Base-by-base conservation (phyloP, 306 rosid species). In the Cucumis cinereus region DNA sequence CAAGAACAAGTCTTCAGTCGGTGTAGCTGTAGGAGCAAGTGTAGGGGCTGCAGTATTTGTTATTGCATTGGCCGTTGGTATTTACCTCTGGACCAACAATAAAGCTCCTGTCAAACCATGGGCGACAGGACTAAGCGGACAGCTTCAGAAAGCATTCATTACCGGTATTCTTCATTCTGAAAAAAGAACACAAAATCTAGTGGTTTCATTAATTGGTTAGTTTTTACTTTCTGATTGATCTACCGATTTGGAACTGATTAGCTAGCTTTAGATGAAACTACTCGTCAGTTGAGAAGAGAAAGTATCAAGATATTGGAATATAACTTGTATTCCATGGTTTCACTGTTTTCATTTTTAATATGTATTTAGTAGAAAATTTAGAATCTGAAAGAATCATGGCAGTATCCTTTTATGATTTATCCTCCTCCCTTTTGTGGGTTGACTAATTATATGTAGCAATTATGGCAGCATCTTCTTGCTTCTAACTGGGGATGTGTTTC, bases 111-210 rank as follows among this genome's bases (percentile, higher is more conserved):
- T 92, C 67, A 90, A 83, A 80, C 99, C 99, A 73, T 92, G 99
- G 97, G 92, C 90, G 20, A 89, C 97, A 4, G 99, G 99, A 80
- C 82, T 94, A 83, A 94, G 97, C 5, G 97, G 97, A 81, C 99
- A 94, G 87, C 99, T 94, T 84, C 97, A 92, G 83, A 94, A 94
- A 79, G 99, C 95, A 77, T 89, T 94, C 55, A 86, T 94, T 56
- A 90, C 96, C 16, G 99, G 99, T 94, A 87, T 62, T 36, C 74
- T 73, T 43, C 68, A 77, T 62, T 73, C 71, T 69, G n/a, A 14
- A 53, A 3, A 12, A 16, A 38, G 69, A 77, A 78, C 50, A 30
- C 13, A 49, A 16, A 24, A 53, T 38, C 0, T 62, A 24, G 5
- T 62, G 70, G 36, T 62, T 60, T 62, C 22, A 8, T 35, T 62